Percentiles rank a stretch among this genome's conserved stretches.
Evolutionary conservation across 441 rosid species (phyloP).

Genomic region (Isatis lusitanica): DNA sequence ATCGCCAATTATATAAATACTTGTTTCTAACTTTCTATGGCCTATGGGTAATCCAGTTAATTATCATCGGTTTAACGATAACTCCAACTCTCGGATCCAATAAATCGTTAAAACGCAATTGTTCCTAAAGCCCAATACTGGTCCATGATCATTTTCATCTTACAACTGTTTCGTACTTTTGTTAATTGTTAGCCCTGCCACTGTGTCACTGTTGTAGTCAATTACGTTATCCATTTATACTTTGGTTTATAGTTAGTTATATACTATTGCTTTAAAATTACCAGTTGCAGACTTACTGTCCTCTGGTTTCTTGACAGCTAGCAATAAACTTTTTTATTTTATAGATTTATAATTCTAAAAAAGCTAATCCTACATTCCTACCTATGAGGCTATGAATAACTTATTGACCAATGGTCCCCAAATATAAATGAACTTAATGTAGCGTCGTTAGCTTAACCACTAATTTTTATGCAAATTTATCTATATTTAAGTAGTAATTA

Average conservation of each 20-base stretch:
- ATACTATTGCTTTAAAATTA: neutral
- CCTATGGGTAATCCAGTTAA: neutral
- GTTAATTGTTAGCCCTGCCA: neutral
- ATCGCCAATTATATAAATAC: too few species aligned
- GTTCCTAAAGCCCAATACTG: neutral
- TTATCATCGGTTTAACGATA: neutral
- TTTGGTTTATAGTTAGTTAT: neutral
- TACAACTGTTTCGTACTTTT: neutral
- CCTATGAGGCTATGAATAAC: neutral
- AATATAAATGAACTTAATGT: neutral
- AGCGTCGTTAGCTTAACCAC: conserved; percentile 20
- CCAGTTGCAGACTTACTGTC: neutral
- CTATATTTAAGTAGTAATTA: neutral
- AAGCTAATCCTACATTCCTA: neutral
- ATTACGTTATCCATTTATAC: neutral
- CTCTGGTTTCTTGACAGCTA: neutral
- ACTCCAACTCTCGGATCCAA: neutral
- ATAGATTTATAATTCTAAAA: neutral
- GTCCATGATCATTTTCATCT: neutral
- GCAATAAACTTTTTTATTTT: neutral
- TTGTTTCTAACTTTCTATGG: too few species aligned
- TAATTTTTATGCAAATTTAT: neutral
- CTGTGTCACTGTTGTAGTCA: neutral
- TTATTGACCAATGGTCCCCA: conserved; percentile 8
- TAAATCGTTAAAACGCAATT: neutral